Conservation (phyloP, 768 basidiomycete genomes). For the Russula earlei region DNA sequence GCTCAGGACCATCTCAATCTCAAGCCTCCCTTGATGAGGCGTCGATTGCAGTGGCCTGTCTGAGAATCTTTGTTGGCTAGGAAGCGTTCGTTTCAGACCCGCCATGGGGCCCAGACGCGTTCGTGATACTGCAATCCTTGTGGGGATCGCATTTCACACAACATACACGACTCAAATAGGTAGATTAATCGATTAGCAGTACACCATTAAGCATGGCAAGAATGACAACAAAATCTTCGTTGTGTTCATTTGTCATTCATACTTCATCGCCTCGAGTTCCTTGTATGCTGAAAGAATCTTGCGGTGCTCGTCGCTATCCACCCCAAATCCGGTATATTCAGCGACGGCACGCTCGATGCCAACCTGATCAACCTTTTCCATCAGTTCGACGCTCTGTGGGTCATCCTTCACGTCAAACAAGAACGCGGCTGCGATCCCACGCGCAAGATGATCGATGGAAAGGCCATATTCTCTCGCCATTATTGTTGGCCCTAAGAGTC, state of each 20-base stretch:
- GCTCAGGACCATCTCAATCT: too few species aligned
- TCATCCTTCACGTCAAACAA: conserved; percentile 28
- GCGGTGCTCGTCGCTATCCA: conserved; percentile 19
- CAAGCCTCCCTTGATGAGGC: too few species aligned
- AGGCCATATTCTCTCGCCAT: conserved; percentile 29
- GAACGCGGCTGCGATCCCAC: conserved; percentile 31
- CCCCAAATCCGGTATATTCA: conserved; percentile 26
- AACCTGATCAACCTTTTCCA: conserved; percentile 22
- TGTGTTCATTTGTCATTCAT: not conserved
- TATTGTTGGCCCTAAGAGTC: conserved; percentile 30
- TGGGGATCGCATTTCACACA: too few species aligned
- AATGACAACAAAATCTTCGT: not conserved
- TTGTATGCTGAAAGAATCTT: conserved; percentile 22
- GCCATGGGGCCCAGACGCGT: too few species aligned
- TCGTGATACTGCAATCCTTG: too few species aligned
- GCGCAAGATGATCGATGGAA: conserved; percentile 26
- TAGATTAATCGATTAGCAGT: not conserved
- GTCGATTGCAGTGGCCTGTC: too few species aligned
- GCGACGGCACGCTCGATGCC: conserved; percentile 26
- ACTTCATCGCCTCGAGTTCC: conserved; percentile 11
- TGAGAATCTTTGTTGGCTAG: too few species aligned
- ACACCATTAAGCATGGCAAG: not conserved
- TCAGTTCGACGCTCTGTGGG: conserved; percentile 28
- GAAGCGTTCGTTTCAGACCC: too few species aligned
- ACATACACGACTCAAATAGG: too few species aligned